Evolutionary conservation across 306 rosid species (phyloP), one percentile per base, ranked within the genome.

Genomic region (Castanea crenata): DNA sequence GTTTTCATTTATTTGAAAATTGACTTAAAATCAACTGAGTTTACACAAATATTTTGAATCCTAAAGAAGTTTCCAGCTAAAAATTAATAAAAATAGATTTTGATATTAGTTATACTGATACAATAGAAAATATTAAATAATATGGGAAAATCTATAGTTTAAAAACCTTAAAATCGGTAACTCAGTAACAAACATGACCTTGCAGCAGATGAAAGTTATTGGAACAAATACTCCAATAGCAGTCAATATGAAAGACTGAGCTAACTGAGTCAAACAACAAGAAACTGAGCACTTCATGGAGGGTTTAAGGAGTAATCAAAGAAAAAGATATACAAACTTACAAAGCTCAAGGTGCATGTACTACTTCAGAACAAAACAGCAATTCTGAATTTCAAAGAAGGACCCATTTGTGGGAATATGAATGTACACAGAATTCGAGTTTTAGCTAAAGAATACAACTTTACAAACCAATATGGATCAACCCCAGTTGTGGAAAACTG

Each of bases 381-480:
- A 65, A 67, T 51, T 65, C 70, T 78, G 80, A 38, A 55, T 49
- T 49, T 49, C 15, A 13, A 62, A 68, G 82, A 44, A 67, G 63
- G 63, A 85, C 85, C 85, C 83, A 14, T 71, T 81, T 16, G 80
- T 59, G 64, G 79, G 61, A 75, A 64, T 49, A n/a, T 55, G 51
- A 19, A 85, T 34, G 41, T 52, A 65, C 56, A 55, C 72, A n/a
- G 56, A 41, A 74, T 25, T 25, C 25, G 55, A 75, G 27, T 63
- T 55, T 55, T 61, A 57, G 78, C 61, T 5, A 73, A 81, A 74
- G 20, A 35, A 76, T 31, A 79, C 19, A 4, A 79, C 73, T 68
- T 12, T 31, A n/a, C 21, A 74, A 74, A 68, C 25, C 64, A 74
- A 73, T 18, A 55, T 25, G 55, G 74, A 29, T 44, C 77, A 82